These are phyloP conservation scores for Sistotremastrum niveocremeum DNA, from an alignment of 768 basidiomycete genomes.

Conservation along the genomic window DNA sequence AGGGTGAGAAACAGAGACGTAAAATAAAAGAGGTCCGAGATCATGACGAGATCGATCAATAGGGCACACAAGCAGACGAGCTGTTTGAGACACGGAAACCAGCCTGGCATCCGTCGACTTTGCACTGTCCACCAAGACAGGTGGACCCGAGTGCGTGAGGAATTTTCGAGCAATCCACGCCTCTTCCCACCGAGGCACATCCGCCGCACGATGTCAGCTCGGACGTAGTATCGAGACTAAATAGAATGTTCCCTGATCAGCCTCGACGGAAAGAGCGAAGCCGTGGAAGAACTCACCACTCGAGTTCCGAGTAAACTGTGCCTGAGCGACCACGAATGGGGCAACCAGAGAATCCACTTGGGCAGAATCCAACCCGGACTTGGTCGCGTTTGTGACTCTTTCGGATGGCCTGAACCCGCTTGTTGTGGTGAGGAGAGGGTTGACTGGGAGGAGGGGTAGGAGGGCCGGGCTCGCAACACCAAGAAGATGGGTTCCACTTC, in stretches of 20 bases:
- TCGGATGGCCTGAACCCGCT: background rate
- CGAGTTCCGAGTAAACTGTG: constrained; percentile 6
- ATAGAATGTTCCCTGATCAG: background rate
- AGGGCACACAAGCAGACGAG: no score
- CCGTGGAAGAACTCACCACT: background rate
- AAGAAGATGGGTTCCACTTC: constrained; percentile 5
- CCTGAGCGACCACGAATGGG: constrained; percentile 6
- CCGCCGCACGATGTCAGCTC: constrained; percentile 29
- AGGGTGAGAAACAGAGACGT: no score
- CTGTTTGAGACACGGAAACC: no score
- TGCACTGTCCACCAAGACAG: no score
- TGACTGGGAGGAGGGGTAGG: background rate
- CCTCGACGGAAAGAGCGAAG: background rate
- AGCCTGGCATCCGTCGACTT: no score
- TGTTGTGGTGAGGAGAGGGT: background rate
- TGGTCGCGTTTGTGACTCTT: background rate
- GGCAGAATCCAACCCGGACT: constrained; percentile 4
- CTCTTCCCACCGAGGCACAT: constrained; percentile 19
- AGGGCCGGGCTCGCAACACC: constrained; percentile 7
- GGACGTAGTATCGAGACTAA: constrained; percentile 19
- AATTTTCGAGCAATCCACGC: background rate
- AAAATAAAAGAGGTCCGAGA: no score
- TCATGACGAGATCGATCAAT: no score
- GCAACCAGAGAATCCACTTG: constrained; percentile 5
- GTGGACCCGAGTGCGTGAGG: no score